Percentiles rank a stretch among this genome's conserved stretches.
phyloP scores from a whole-genome alignment of 257 asterid genomes.

The Gentiana dahurica region DNA sequence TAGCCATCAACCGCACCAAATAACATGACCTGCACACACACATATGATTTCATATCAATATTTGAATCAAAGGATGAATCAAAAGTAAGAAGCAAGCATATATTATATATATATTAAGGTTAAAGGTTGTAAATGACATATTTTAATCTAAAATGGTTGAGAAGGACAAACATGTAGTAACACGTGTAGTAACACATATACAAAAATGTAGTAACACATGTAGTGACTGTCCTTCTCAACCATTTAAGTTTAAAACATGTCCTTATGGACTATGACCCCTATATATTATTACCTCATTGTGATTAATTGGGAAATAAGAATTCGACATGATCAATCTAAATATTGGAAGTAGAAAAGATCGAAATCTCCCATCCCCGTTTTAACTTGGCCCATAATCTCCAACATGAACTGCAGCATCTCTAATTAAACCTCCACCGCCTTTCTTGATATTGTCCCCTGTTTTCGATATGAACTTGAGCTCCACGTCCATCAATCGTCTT shows the following conservation, averaged over 20 bases:
- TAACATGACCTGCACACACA: slow-evolving; percentile 32
- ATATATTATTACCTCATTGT: slow-evolving; percentile 30
- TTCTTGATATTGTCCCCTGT: slow-evolving; percentile 52
- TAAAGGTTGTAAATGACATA: too few relatives aligned
- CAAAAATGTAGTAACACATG: too few relatives aligned
- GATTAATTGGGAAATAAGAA: slow-evolving; percentile 62
- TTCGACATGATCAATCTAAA: slow-evolving; percentile 92
- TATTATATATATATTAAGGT: too few relatives aligned
- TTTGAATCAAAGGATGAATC: neutral
- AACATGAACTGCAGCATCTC: slow-evolving; percentile 43
- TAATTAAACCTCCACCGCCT: slow-evolving; percentile 39
- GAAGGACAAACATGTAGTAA: too few relatives aligned
- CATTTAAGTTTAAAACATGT: too few relatives aligned
- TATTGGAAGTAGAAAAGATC: slow-evolving; percentile 42
- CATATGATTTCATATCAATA: neutral
- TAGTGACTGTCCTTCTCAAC: too few relatives aligned
- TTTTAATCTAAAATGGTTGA: too few relatives aligned
- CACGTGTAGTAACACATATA: too few relatives aligned
- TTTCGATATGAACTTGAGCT: slow-evolving; percentile 36
- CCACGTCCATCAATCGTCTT: slow-evolving; percentile 83
- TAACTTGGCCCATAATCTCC: slow-evolving; percentile 40
- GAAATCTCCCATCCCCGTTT: slow-evolving; percentile 80
- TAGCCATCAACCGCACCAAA: slow-evolving; percentile 59
- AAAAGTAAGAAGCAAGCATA: neutral
- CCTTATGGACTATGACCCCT: too few relatives aligned